Evolutionary conservation across 257 asterid species (phyloP), one percentile per base, ranked within the genome.

Genomic region (Lavandula angustifolia): DNA sequence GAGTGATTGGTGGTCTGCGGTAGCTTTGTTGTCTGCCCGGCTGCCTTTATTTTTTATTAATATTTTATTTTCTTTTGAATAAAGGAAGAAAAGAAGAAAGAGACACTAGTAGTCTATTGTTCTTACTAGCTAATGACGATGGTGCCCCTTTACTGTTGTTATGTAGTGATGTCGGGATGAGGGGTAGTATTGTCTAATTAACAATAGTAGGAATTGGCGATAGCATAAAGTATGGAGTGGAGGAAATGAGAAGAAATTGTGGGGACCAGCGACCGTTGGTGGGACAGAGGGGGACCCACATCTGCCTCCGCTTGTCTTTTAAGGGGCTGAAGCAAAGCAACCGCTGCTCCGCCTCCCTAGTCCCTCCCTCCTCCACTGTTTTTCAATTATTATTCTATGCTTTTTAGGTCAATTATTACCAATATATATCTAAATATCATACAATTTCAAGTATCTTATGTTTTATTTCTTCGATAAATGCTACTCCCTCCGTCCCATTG

Each of bases 271-370:
- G 75, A 71, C 73, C 67, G 73, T 76, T 66, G 64, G 5, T 51
- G 80, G 81, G 58, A 81, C 65, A 71, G 54, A 3, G 37, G 5
- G 71, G 82, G 92, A 31, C 86, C 85, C 75, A 71, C 62, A 3
- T n/a, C 12, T 86, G 94, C 75, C 76, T 80, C 82, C 75, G 54
- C 74, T 76, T 80, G 79, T 83, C 85, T 72, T 79, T 81, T 64
- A 85, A 40, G 64, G 54, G 61, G 18, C 40, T 62, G 69, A 61
- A 53, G 65, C 54, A 4, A 13, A 9, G 54, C 69, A 55, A 49
- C 65, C 64, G 47, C 42, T 43, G n/a, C 54, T 50, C 54, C 48
- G 18, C 40, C 71, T 5, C 27, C 6, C n/a, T n/a, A n/a, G 55
- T 60, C 63, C 48, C 38, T 16, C 55, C 35, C 11, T 9, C 13